Evolutionary conservation across 306 rosid species (phyloP).

Genomic region (Pyrus pyrifolia): DNA sequence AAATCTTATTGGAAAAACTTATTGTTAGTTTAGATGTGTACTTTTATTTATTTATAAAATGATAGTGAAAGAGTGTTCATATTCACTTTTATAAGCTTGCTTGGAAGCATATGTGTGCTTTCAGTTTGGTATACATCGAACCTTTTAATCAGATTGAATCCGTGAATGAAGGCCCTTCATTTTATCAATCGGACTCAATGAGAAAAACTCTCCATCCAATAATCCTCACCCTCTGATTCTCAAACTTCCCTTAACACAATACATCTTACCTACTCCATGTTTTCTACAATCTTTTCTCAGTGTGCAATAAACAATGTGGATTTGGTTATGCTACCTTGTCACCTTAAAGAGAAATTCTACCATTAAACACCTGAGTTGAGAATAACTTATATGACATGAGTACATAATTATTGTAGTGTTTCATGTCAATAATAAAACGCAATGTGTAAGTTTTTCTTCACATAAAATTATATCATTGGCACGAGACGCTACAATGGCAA

Average conservation of each 20-base stretch:
- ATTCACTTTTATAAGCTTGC: too few relatives aligned
- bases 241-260: background rate
- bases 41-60: too few relatives aligned
- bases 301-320: background rate
- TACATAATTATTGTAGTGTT: too few relatives aligned
- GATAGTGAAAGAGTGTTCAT: background rate
- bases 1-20: too few relatives aligned
- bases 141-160: background rate
- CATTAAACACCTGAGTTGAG: background rate
- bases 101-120: background rate
- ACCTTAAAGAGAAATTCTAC: background rate
- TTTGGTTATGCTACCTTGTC: background rate
- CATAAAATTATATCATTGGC: too few relatives aligned
- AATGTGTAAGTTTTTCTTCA: too few relatives aligned
- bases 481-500: accelerated
- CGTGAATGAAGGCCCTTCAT: constrained; percentile 6
- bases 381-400: background rate
- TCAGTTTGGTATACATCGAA: background rate
- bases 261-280: background rate
- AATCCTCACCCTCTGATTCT: constrained; percentile 1
- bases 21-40: background rate
- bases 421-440: background rate
- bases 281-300: background rate
- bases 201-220: background rate
- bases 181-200: background rate